Evolutionary conservation across 139 green algal species (phyloP).

Genomic region (Chlamydomonas schloesseri): DNA sequence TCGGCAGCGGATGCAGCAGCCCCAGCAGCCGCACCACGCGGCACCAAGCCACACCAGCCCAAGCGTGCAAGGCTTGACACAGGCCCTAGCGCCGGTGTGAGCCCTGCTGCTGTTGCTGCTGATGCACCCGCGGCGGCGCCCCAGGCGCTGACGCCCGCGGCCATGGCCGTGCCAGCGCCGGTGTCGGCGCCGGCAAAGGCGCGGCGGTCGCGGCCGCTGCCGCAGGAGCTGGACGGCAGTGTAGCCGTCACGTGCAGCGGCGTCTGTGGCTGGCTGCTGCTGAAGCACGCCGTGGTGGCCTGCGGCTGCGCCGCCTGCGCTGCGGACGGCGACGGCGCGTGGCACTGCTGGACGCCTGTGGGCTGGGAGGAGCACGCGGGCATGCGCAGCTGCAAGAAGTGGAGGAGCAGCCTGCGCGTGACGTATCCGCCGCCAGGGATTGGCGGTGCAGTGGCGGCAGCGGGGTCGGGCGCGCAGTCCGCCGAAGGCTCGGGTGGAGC

Average conservation of each 20-base stretch:
- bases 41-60: too few relatives aligned
- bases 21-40: too few relatives aligned
- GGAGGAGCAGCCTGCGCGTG: constrained; percentile 37
- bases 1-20: too few relatives aligned
- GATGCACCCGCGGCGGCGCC: too few relatives aligned
- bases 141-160: too few relatives aligned
- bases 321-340: neutral
- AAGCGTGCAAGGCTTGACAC: too few relatives aligned
- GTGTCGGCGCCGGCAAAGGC: neutral
- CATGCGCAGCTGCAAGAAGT: constrained; percentile 43
- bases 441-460: neutral
- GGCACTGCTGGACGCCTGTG: constrained; percentile 10
- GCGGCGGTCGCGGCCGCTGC: neutral
- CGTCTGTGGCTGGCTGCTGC: neutral
- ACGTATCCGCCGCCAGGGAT: neutral
- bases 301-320: neutral
- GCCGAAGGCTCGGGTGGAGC: too few relatives aligned
- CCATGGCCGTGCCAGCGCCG: too few relatives aligned
- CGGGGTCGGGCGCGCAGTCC: neutral
- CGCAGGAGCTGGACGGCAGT: neutral
- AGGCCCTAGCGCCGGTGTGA: neutral
- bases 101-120: neutral
- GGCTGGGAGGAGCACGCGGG: constrained; percentile 39
- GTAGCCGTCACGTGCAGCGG: neutral
- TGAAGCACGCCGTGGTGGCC: neutral